These are phyloP conservation scores for Thoreauomyces humboldtii DNA, from an alignment of 192 early-diverging fungal genomes.

Conservation along the genomic window DNA sequence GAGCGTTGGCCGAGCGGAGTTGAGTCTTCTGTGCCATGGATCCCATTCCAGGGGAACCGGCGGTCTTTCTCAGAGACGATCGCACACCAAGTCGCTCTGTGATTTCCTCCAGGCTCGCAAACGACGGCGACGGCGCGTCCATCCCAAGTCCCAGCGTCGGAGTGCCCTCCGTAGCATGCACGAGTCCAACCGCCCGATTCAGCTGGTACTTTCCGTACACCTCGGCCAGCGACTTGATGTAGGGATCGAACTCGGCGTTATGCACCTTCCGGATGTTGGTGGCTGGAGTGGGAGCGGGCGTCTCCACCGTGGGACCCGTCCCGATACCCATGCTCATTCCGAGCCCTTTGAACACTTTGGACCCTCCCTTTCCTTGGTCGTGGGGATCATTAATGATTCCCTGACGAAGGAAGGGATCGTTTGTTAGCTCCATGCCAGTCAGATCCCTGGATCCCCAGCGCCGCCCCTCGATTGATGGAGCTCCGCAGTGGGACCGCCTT, in stretches of 20 bases:
- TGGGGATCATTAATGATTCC: constrained; percentile 73
- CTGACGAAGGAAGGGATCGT: constrained; percentile 24
- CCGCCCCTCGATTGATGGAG: no score
- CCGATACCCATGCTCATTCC: not conserved
- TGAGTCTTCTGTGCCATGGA: constrained; percentile 36
- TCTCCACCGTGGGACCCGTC: constrained; percentile 39
- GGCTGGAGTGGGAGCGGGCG: constrained; percentile 50
- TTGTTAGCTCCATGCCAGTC: no score
- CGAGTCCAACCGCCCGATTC: constrained; percentile 56
- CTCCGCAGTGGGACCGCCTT: not conserved
- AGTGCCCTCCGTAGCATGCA: constrained; percentile 54
- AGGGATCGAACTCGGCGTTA: constrained; percentile 80
- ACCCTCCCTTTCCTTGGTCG: constrained; percentile 39
- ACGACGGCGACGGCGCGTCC: constrained; percentile 26
- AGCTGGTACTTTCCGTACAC: constrained; percentile 79
- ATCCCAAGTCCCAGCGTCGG: constrained; percentile 32
- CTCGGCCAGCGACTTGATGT: constrained; percentile 67
- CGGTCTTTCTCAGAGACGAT: not conserved
- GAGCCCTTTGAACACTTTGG: constrained; percentile 25
- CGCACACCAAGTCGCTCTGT: constrained; percentile 16
- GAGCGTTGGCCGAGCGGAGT: constrained; percentile 63
- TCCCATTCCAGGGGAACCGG: constrained; percentile 19
- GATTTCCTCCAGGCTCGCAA: constrained; percentile 24
- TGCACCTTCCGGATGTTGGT: constrained; percentile 67
- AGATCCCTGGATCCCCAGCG: no score